Base-by-base conservation (phyloP, 31 red algal genomes). In the Odonthalia washingtoniensis region DNA sequence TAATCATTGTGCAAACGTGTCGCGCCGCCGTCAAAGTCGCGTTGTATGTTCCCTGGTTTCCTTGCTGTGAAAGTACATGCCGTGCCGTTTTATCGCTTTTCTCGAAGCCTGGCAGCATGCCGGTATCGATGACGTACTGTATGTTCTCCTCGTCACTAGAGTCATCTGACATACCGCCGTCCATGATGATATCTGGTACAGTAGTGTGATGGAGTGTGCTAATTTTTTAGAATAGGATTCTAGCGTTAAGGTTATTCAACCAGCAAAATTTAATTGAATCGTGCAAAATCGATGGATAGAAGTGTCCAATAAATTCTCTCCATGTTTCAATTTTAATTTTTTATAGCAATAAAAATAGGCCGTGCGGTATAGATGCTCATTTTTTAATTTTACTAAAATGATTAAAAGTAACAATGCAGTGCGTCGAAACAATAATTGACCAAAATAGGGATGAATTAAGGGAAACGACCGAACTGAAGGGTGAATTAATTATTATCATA, bases 131-230 rank as follows among this genome's bases (percentile, higher is more conserved):
- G 49, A 57, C 12, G 21, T 57, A 57, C 12, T 57, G 9, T 9
- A 57, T 18, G 67, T 70, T 70, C 16, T 70, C 26, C 27, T 70
- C 67, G 14, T 30, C 67, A 34, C 67, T 70, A 26, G 33, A 70
- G 33, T 70, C 27, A 30, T 70, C 67, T 18, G 26, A 36, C 14
- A 57, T 14, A 9, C 49, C 21, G 9, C 49, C 21, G 21, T 21
- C 49, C 9, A 57, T 9, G 49, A 57, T 57, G 21, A 9, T 9
- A 57, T 14, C 49, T n/a, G n/a, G n/a, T n/a, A n/a, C 21, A 14
- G 49, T 21, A 21, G 12, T 14, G 21, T 57, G 49, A 14, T 21
- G 49, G 9, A 57, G 12, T 21, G 9, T 57, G 12, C 21, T 9
- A 14, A 57, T 57, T 21, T 14, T 57, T 57, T 14, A 21, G 21